Percentiles rank a stretch among this genome's conserved stretches.
phyloP scores from a whole-genome alignment of 805 yeast species.

The Tetrapisispora fleetii region DNA sequence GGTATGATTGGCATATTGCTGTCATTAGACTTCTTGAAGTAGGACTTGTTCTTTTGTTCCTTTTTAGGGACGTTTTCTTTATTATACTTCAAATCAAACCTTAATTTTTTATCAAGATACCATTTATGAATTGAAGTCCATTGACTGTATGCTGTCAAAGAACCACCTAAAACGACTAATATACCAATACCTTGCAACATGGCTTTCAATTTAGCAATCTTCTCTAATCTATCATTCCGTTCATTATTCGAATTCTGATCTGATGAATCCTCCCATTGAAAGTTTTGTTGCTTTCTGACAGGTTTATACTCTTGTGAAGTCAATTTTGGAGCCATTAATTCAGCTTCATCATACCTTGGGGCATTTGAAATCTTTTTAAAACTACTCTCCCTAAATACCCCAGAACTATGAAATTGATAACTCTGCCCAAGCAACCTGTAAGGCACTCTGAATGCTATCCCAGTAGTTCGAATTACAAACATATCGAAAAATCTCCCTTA shows the following conservation, averaged over 20 bases:
- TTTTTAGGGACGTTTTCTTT: neutral
- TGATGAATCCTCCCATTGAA: slow-evolving; percentile 16
- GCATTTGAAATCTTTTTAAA: neutral
- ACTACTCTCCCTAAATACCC: slow-evolving; percentile 9
- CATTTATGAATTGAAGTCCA: slow-evolving; percentile 28
- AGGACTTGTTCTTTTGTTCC: neutral
- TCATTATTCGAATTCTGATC: slow-evolving; percentile 12
- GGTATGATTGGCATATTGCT: slow-evolving; percentile 23
- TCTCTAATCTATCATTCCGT: slow-evolving; percentile 30
- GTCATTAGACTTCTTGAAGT: neutral
- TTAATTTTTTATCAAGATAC: slow-evolving; percentile 16
- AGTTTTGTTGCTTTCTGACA: slow-evolving; percentile 9
- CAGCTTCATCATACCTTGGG: slow-evolving; percentile 28
- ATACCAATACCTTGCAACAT: slow-evolving; percentile 34
- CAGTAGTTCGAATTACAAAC: neutral
- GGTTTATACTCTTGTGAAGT: slow-evolving; percentile 21
- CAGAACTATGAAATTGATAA: neutral
- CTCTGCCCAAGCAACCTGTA: neutral
- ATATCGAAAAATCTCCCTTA: neutral
- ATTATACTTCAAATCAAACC: neutral
- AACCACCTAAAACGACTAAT: slow-evolving; percentile 31
- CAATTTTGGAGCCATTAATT: slow-evolving; percentile 20
- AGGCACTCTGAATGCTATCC: neutral
- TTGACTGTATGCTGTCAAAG: slow-evolving; percentile 30
- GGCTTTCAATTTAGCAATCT: slow-evolving; percentile 38